Conservation (phyloP, 2,329 filamentous ascomycete species). For the Ophiostoma himal-ulmi region DNA sequence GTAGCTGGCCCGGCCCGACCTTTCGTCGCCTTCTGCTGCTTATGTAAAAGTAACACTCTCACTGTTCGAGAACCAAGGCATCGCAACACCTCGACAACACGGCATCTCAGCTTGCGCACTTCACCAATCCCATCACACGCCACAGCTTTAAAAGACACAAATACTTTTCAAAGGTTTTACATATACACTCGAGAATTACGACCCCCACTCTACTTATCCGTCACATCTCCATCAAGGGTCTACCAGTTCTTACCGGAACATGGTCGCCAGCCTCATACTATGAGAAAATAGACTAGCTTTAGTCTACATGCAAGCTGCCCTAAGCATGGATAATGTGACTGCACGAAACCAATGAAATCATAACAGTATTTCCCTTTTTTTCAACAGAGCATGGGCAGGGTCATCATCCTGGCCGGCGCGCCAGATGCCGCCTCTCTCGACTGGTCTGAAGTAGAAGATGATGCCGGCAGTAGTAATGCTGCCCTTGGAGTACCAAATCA, state of each 20-base stretch:
- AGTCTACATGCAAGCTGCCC: neutral
- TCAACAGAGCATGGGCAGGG: slow-evolving; percentile 25
- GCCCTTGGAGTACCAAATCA: neutral
- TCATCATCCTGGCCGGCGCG: slow-evolving; percentile 47
- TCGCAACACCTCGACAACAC: neutral
- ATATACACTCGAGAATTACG: neutral
- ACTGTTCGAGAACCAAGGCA: neutral
- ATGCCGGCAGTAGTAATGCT: neutral
- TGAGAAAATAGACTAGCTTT: neutral
- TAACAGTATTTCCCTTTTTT: neutral
- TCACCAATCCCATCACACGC: neutral
- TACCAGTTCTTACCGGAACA: neutral
- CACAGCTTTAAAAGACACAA: neutral
- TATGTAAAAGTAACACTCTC: neutral
- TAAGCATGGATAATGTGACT: neutral
- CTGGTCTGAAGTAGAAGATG: slow-evolving; percentile 52
- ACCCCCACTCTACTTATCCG: neutral
- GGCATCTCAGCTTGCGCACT: neutral
- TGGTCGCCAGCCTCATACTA: neutral
- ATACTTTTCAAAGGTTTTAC: neutral
- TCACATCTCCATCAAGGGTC: neutral
- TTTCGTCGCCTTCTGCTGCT: neutral
- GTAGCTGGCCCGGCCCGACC: neutral
- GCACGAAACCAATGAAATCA: neutral
- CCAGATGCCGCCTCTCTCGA: slow-evolving; percentile 48